Conservation (phyloP, 805 yeast genomes). For the Millerozyma miso region DNA sequence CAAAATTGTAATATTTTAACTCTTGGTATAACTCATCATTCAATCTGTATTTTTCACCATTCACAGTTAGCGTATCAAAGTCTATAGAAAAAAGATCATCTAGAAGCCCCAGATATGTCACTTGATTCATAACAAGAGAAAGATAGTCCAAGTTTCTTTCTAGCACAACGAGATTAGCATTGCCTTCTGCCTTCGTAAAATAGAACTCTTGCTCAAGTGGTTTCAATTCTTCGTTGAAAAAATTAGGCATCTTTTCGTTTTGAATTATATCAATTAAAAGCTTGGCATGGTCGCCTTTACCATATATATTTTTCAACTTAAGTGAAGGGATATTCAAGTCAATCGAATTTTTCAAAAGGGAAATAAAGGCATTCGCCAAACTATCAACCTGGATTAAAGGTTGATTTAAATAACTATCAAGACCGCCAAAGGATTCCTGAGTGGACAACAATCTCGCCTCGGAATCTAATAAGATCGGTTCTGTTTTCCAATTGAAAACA, state of each 20-base stretch:
- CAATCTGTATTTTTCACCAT: slow-evolving; percentile 17
- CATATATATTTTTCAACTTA: slow-evolving; percentile 51
- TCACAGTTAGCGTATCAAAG: slow-evolving; percentile 28
- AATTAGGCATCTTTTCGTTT: slow-evolving; percentile 31
- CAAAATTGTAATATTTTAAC: slow-evolving; percentile 68
- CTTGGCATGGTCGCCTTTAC: slow-evolving; percentile 57
- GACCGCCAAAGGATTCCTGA: slow-evolving; percentile 31
- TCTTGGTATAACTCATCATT: slow-evolving; percentile 48
- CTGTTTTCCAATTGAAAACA: slow-evolving; percentile 42
- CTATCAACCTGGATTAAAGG: slow-evolving; percentile 44
- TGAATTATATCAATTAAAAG: slow-evolving; percentile 41
- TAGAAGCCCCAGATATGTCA: slow-evolving; percentile 77
- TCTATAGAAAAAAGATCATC: slow-evolving; percentile 64
- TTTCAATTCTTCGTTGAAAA: slow-evolving; percentile 30
- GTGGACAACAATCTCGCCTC: slow-evolving; percentile 39
- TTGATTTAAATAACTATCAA: slow-evolving; percentile 40
- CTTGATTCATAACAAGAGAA: slow-evolving; percentile 68
- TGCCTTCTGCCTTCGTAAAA: slow-evolving; percentile 34
- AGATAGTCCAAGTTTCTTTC: slow-evolving; percentile 76
- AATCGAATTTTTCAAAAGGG: slow-evolving; percentile 36
- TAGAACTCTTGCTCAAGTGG: slow-evolving; percentile 36
- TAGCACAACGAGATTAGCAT: slow-evolving; percentile 68
- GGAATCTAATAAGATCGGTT: slow-evolving; percentile 36
- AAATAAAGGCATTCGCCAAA: slow-evolving; percentile 48
- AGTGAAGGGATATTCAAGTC: slow-evolving; percentile 15